phyloP scores from a whole-genome alignment of 2,329 filamentous ascomycete species.

The Alternaria metachromatica region DNA sequence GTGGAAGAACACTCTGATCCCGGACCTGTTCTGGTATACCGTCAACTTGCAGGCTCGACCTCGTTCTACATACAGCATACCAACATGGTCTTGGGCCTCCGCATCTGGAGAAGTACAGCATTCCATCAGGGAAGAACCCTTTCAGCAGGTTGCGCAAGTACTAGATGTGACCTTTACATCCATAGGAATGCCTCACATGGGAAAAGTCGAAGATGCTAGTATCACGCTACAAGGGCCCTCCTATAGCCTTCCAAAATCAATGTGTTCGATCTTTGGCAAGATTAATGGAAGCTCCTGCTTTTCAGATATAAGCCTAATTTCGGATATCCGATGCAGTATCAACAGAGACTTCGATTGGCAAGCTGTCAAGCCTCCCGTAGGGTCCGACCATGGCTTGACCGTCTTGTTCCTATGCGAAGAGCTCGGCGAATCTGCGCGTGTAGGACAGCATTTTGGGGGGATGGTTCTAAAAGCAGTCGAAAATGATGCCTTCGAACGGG shows the following conservation, averaged over 20 bases:
- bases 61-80: background rate
- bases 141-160: background rate
- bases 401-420: background rate
- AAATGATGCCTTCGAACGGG: background rate
- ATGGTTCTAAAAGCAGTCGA: background rate
- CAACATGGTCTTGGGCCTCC: background rate
- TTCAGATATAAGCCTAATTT: background rate
- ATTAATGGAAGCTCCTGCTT: background rate
- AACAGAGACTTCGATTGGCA: background rate
- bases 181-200: background rate
- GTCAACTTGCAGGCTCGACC: background rate
- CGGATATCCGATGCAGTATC: background rate
- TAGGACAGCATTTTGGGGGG: background rate
- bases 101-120: background rate
- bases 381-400: background rate
- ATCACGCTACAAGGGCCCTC: background rate
- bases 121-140: background rate
- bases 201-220: background rate
- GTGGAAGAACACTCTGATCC: background rate
- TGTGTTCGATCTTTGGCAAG: background rate
- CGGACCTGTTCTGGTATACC: accelerated
- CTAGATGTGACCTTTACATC: background rate
- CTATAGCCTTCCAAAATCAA: background rate
- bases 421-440: background rate
- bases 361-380: background rate